Evolutionary conservation across 495 filamentous ascomycete genomes (phyloP).

Genomic region (Lasiosphaeris hirsuta): DNA sequence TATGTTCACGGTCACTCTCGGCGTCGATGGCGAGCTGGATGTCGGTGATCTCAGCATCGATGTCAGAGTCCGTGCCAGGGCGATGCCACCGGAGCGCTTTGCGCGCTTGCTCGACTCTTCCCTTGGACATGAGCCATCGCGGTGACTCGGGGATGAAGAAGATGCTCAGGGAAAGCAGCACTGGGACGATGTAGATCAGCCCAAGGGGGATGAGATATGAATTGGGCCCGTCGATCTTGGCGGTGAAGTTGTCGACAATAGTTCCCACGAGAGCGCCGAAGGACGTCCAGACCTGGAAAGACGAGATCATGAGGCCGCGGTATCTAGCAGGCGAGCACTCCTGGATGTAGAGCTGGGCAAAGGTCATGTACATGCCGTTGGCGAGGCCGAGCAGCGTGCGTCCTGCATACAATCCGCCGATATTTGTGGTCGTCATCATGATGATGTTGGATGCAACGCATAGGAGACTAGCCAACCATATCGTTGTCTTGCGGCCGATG

Average conservation of each 20-base stretch:
- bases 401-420: conserved; percentile 2
- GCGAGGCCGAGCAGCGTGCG: conserved; percentile 3
- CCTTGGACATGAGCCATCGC: conserved; percentile 26
- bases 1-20: background rate
- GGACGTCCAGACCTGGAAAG: conserved; percentile 34
- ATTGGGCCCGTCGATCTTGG: conserved; percentile 36
- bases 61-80: conserved; percentile 21
- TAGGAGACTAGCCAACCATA: background rate
- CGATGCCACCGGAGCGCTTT: conserved; percentile 42
- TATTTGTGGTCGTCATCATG: conserved; percentile 1
- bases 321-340: conserved; percentile 4
- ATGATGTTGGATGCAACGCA: conserved; percentile 1
- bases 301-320: conserved; percentile 22
- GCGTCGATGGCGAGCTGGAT: conserved; percentile 4
- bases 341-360: conserved; percentile 7
- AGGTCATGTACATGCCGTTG: conserved; percentile 10
- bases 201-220: conserved; percentile 56
- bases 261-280: conserved; percentile 49
- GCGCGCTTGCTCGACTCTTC: conserved; percentile 4
- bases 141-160: conserved; percentile 60
- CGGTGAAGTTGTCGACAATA: conserved; percentile 55
- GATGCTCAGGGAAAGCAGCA: conserved; percentile 45
- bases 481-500: conserved; percentile 2
- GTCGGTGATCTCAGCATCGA: conserved; percentile 14
- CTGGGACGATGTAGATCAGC: conserved; percentile 51